phyloP scores from a whole-genome alignment of 805 yeast species.

The Cyberlindnera nakhonratchasimensis region DNA sequence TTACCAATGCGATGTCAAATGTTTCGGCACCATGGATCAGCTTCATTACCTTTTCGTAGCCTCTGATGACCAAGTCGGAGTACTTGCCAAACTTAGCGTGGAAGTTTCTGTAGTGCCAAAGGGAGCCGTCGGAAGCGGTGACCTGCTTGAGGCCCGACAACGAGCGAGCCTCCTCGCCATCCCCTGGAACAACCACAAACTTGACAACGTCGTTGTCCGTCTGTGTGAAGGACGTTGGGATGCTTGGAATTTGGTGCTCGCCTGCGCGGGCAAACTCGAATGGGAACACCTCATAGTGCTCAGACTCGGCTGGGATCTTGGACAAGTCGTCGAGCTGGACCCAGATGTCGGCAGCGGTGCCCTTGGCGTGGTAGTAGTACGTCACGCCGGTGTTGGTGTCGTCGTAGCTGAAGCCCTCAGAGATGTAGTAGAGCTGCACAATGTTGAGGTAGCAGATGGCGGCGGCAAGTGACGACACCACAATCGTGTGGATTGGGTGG shows the following conservation, averaged over 20 bases:
- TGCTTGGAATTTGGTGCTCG: constrained; percentile 38
- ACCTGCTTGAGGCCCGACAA: constrained; percentile 15
- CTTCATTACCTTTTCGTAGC: constrained; percentile 38
- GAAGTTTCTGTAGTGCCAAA: constrained; percentile 58
- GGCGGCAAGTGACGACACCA: constrained; percentile 67
- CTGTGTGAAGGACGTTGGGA: constrained; percentile 38
- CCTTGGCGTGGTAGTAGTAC: constrained; percentile 37
- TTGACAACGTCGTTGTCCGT: constrained; percentile 41
- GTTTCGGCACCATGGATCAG: constrained; percentile 72
- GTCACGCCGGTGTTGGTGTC: constrained; percentile 29
- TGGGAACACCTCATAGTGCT: constrained; percentile 50
- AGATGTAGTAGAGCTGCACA: constrained; percentile 56
- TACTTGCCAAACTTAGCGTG: constrained; percentile 54
- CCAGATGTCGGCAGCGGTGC: constrained; percentile 42
- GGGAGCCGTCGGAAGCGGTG: constrained; percentile 39
- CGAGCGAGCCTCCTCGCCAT: constrained; percentile 10
- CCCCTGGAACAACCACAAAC: constrained; percentile 33
- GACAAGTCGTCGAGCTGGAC: constrained; percentile 40
- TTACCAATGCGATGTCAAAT: constrained; percentile 76
- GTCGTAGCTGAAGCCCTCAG: constrained; percentile 28
- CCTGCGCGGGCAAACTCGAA: constrained; percentile 51
- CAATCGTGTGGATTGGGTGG: constrained; percentile 83
- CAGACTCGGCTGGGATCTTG: constrained; percentile 35
- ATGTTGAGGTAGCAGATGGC: constrained; percentile 76
- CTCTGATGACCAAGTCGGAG: constrained; percentile 45